A percentile compares a stretch with the other conserved stretches of the same genome.
These are phyloP conservation scores for Globisporangium radiosum DNA, from an alignment of 352 stramenopile genomes.

Conservation along the genomic window DNA sequence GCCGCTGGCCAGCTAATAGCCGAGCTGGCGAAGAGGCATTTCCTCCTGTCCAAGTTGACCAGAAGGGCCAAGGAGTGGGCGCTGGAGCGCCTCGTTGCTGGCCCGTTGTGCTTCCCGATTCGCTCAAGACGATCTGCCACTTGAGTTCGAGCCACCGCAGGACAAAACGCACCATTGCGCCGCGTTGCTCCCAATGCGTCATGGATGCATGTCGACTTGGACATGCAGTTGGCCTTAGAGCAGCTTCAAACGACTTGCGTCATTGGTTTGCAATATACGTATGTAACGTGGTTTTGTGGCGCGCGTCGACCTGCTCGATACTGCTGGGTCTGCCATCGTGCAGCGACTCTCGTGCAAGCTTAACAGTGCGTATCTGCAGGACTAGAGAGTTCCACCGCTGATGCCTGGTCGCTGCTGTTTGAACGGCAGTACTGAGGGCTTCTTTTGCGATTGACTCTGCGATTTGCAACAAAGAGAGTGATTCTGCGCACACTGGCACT, in stretches of 20 bases:
- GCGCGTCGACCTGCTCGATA: not conserved
- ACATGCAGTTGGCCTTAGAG: too few species aligned
- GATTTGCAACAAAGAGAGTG: not conserved
- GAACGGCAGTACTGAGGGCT: not conserved
- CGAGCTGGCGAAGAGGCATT: not conserved
- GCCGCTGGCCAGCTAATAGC: not conserved
- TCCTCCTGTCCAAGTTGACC: not conserved
- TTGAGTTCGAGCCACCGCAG: not conserved
- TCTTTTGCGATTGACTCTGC: not conserved
- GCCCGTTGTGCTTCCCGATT: not conserved
- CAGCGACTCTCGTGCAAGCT: not conserved
- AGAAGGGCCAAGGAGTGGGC: not conserved
- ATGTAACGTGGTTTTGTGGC: constrained; percentile 3
- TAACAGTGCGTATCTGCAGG: not conserved
- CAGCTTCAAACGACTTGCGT: too few species aligned
- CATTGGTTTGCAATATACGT: not conserved
- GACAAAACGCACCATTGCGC: not conserved
- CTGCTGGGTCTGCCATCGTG: not conserved
- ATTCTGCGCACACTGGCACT: not conserved
- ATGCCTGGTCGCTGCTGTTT: not conserved
- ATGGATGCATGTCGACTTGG: too few species aligned
- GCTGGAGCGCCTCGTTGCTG: not conserved
- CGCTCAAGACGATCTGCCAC: not conserved
- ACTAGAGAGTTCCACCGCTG: not conserved
- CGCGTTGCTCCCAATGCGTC: not conserved